Conservation (phyloP, 768 basidiomycete species). For the Amanita brunnescens region DNA sequence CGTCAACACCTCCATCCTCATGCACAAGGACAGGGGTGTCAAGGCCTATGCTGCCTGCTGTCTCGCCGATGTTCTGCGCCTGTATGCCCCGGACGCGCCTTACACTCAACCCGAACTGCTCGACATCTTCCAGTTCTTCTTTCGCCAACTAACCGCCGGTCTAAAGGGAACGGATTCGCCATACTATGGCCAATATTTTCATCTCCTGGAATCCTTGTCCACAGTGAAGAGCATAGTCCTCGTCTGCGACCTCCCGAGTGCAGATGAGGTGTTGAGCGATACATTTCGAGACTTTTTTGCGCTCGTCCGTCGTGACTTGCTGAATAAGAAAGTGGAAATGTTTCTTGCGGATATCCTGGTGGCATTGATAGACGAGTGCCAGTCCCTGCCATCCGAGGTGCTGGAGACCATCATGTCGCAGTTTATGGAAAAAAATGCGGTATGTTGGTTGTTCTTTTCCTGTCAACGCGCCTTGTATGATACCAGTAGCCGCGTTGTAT, state of each 20-base stretch:
- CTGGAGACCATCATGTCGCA: constrained; percentile 78
- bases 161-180: constrained; percentile 71
- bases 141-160: constrained; percentile 69
- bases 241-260: constrained; percentile 82
- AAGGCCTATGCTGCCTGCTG: constrained; percentile 94
- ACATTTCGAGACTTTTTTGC: constrained; percentile 81
- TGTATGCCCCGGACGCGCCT: constrained; percentile 96
- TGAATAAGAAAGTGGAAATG: constrained; percentile 70
- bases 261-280: constrained; percentile 76
- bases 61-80: constrained; percentile 84
- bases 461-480: constrained; percentile 5
- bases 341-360: constrained; percentile 87
- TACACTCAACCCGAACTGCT: constrained; percentile 83
- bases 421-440: constrained; percentile 72
- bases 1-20: constrained; percentile 66
- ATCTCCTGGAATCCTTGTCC: constrained; percentile 87
- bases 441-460: constrained; percentile 25
- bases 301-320: constrained; percentile 59
- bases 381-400: constrained; percentile 66
- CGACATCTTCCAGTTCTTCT: constrained; percentile 97
- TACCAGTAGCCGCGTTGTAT: constrained; percentile 5
- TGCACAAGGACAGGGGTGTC: constrained; percentile 94
- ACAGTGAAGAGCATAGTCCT: constrained; percentile 93
- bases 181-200: constrained; percentile 90
- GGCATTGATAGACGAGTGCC: constrained; percentile 82